Evolutionary conservation across 306 rosid species (phyloP).

Genomic region (Carpinus fangiana): DNA sequence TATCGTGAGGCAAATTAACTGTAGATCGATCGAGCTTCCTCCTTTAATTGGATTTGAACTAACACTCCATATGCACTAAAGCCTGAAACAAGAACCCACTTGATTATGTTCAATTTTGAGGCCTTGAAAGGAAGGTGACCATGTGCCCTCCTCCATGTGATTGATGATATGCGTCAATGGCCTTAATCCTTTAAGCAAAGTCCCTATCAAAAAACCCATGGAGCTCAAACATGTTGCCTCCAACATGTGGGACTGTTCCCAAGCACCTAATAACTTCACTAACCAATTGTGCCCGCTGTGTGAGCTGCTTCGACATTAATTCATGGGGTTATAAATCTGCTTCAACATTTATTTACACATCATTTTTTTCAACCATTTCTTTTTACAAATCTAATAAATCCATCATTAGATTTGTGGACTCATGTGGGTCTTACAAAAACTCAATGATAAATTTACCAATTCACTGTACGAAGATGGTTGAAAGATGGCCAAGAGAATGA

Average conservation of each 20-base stretch:
- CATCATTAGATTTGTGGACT: not conserved
- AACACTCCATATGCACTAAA: not conserved
- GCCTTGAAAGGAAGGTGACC: not conserved
- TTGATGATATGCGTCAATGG: slow-evolving; percentile 31
- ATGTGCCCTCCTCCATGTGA: slow-evolving; percentile 49
- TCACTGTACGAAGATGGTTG: no score
- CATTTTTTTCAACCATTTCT: no score
- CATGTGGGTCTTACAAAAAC: no score
- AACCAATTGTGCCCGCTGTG: not conserved
- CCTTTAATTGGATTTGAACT: slow-evolving; percentile 3
- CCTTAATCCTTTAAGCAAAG: slow-evolving; percentile 29
- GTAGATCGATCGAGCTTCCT: no score
- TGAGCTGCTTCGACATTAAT: no score
- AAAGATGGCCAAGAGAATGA: no score
- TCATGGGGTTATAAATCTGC: no score
- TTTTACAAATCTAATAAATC: not conserved
- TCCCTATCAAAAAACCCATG: slow-evolving; percentile 35
- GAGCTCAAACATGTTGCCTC: slow-evolving; percentile 28
- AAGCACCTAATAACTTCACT: slow-evolving; percentile 8
- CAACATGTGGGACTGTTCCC: slow-evolving; percentile 26
- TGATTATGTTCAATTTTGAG: not conserved
- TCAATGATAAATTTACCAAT: no score
- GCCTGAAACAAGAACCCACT: not conserved
- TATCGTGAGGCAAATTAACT: not conserved
- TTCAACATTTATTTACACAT: no score